Evolutionary conservation across 1,139 yeast genomes (phyloP).

Genomic region (Hanseniaspora gamundiae): DNA sequence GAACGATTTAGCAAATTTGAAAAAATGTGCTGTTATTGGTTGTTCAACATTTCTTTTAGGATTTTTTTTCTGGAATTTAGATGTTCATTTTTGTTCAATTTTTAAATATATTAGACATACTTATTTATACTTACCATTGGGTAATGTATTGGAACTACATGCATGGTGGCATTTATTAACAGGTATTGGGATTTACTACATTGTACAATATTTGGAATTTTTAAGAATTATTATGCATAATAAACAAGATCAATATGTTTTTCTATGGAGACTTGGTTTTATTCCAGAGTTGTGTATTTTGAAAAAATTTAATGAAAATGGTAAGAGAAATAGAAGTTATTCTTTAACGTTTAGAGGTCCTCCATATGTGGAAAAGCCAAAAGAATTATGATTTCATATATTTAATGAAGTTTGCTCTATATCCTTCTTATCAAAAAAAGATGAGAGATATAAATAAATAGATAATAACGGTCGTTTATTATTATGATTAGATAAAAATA

Average conservation of each 20-base stretch:
- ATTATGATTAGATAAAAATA: too few relatives aligned
- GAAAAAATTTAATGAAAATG: slow-evolving; percentile 6
- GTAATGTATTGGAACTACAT: slow-evolving; percentile 80
- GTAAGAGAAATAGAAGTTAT: slow-evolving; percentile 3
- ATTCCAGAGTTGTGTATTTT: slow-evolving; percentile 31
- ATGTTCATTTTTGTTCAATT: slow-evolving; percentile 62
- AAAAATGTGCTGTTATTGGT: slow-evolving; percentile 46
- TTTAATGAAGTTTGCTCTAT: neutral
- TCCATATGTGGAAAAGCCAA: neutral
- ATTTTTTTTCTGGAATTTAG: slow-evolving; percentile 69
- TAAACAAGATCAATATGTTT: slow-evolving; percentile 37
- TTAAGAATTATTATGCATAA: slow-evolving; percentile 50
- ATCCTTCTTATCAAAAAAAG: neutral
- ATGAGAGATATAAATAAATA: too few relatives aligned
- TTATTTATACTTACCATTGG: slow-evolving; percentile 74
- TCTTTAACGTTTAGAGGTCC: slow-evolving; percentile 4
- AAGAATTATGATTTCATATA: neutral
- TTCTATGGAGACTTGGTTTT: slow-evolving; percentile 39
- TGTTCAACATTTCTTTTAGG: slow-evolving; percentile 58
- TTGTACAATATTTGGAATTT: slow-evolving; percentile 49
- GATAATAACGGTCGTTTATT: too few relatives aligned
- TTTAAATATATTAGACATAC: slow-evolving; percentile 53
- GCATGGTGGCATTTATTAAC: slow-evolving; percentile 98
- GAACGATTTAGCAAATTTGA: slow-evolving; percentile 35
- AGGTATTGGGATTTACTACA: slow-evolving; percentile 69